Evolutionary conservation across 2,329 filamentous ascomycete species (phyloP), one percentile per base, ranked within the genome.

Genomic region (Colletotrichum melonis): DNA sequence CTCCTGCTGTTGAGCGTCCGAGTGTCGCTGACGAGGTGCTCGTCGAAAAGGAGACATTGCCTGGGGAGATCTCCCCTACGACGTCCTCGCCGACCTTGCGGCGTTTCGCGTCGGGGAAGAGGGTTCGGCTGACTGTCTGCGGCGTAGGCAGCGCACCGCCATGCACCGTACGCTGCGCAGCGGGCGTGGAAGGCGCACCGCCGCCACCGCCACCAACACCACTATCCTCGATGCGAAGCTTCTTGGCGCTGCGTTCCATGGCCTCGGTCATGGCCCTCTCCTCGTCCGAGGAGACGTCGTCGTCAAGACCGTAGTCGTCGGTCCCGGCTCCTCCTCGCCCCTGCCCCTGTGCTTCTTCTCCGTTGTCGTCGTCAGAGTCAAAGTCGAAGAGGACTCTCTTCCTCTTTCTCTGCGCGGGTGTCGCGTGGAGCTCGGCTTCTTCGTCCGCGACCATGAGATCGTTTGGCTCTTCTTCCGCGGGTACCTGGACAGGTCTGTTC

Each of bases 271-370:
- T 78, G 70, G 84, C 76, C 30, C 79, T 76, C 73, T 84, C 84
- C 55, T 82, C 82, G n/a, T 86, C 83, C 8, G 84, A 82, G 19
- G 78, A 80, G 4, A 84, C 42, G 16, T 83, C 83, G 35, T 83
- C 83, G 32, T 78, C 79, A 22, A 82, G 79, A 9, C 67, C 69
- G 42, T 63, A 72, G 3, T 72, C 55, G 19, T 68, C 38, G 38
- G 38, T 8, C 2, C 16, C 5, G 7, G 38, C 38, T 19, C 38
- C 38, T 19, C 38, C 38, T 19, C 8, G 38, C 38, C 9, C 16
- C 16, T 42, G 38, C 38, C 6, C 57, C 11, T 30, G 57, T 1
- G 49, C 60, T 2, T 80, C 79, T 42, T 19, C 57, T 6, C 22
- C 65, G 1, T 52, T 28, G 2, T 80, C 60, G 1, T 80, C 79